Percentiles rank a stretch among this genome's conserved stretches.
Evolutionary conservation across 805 yeast genomes (phyloP).

Genomic region (Yamadazyma insecticola): DNA sequence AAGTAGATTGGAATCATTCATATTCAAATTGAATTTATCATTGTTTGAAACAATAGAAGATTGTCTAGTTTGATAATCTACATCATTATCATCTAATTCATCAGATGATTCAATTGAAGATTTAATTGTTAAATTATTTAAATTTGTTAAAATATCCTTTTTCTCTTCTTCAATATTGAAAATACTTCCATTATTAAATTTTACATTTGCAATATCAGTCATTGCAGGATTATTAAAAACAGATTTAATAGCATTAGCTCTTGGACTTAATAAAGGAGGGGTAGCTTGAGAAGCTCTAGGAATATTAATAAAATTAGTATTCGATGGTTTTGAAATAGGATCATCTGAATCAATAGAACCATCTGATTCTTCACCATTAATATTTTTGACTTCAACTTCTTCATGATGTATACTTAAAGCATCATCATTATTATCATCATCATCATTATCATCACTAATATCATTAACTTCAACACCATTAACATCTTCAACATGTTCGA

Average conservation of each 20-base stretch:
- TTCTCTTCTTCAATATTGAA: conserved; percentile 18
- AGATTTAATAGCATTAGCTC: conserved; percentile 37
- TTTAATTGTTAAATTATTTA: conserved; percentile 13
- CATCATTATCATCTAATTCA: conserved; percentile 17
- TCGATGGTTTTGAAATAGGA: conserved; percentile 1
- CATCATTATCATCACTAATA: conserved; percentile 3
- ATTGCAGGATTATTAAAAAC: conserved; percentile 43
- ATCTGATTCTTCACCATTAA: background rate
- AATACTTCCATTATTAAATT: conserved; percentile 22
- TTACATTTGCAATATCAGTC: conserved; percentile 24
- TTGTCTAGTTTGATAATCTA: conserved; percentile 32
- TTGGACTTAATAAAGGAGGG: conserved; percentile 24
- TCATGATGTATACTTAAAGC: background rate
- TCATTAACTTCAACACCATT: conserved; percentile 3
- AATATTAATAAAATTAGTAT: conserved; percentile 5
- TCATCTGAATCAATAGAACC: conserved; percentile 1
- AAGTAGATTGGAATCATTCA: conserved; percentile 61
- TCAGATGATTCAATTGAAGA: conserved; percentile 9
- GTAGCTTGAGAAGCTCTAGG: conserved; percentile 1
- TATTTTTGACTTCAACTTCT: conserved; percentile 1
- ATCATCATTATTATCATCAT: conserved; percentile 1
- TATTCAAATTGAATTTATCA: conserved; percentile 51
- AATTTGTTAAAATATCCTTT: conserved; percentile 19
- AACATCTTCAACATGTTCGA: background rate
- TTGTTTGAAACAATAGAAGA: conserved; percentile 36